A percentile compares a stretch with the other conserved stretches of the same genome.
Conservation (phyloP, 306 rosid species). For the Gynostemma pentaphyllum region DNA sequence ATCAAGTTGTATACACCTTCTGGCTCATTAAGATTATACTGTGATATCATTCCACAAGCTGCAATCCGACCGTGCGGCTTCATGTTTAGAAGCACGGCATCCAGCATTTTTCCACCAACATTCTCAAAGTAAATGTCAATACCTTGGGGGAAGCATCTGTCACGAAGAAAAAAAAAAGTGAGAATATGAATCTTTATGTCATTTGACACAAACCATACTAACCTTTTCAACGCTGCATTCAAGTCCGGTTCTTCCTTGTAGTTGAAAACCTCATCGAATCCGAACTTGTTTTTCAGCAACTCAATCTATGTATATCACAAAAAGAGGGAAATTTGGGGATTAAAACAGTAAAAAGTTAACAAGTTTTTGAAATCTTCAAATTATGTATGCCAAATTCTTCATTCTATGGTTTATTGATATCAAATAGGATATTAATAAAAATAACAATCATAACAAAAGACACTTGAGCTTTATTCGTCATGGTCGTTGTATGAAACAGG, state of each 20-base stretch:
- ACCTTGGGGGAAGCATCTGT: conserved; percentile 29
- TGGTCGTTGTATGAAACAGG: no score
- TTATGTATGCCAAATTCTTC: no score
- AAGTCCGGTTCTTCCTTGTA: background rate
- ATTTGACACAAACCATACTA: no score
- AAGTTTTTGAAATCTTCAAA: no score
- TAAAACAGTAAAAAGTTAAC: no score
- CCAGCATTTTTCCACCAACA: conserved; percentile 50
- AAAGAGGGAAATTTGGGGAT: no score
- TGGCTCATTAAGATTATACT: conserved; percentile 37
- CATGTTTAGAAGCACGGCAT: conserved; percentile 40
- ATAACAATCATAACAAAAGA: no score
- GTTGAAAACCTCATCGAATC: background rate
- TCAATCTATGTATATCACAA: background rate
- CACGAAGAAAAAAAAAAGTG: background rate
- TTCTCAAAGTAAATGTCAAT: conserved; percentile 55
- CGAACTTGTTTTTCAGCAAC: background rate
- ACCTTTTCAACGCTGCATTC: background rate
- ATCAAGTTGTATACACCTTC: conserved; percentile 39
- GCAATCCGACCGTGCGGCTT: conserved; percentile 29
- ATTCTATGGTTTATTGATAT: no score
- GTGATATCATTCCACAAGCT: conserved; percentile 45
- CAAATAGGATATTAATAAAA: no score
- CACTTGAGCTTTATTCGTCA: no score
- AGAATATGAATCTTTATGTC: no score